phyloP scores from a whole-genome alignment of 495 filamentous ascomycete species.

The Immersiella caudata region DNA sequence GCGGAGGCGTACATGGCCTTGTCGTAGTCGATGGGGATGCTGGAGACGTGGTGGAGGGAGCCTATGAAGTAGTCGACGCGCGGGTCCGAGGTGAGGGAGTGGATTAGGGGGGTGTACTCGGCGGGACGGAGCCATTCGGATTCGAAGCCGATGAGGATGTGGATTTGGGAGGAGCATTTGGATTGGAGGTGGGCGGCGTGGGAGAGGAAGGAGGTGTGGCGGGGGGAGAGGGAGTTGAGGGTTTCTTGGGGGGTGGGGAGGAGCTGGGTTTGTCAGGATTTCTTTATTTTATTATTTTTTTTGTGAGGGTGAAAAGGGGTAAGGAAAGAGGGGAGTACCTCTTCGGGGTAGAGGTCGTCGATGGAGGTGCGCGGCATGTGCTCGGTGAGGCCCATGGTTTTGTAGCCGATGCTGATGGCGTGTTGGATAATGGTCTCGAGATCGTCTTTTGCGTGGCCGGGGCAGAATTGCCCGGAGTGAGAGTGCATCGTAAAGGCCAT shows the following conservation, averaged over 20 bases:
- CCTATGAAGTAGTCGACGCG: conserved; percentile 86
- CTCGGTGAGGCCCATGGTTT: conserved; percentile 87
- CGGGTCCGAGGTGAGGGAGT: conserved; percentile 59
- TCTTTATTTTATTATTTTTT: conserved; percentile 22
- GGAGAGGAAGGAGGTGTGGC: conserved; percentile 69
- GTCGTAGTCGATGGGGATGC: conserved; percentile 89
- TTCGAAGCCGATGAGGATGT: conserved; percentile 88
- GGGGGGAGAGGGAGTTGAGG: conserved; percentile 48
- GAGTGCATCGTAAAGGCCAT: conserved; percentile 99
- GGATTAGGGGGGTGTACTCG: conserved; percentile 60
- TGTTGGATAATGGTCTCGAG: conserved; percentile 81
- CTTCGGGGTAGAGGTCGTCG: conserved; percentile 89
- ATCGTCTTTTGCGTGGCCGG: conserved; percentile 77
- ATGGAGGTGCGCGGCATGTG: conserved; percentile 82
- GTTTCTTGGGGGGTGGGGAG: conserved; percentile 38
- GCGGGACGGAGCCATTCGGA: conserved; percentile 80
- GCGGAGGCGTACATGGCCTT: conserved; percentile 56
- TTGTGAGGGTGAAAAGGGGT: conserved; percentile 21
- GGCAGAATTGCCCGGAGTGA: conserved; percentile 97
- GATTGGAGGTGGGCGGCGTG: conserved; percentile 73
- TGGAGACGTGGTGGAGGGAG: conserved; percentile 83
- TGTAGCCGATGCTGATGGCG: conserved; percentile 78
- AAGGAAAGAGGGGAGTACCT: conserved; percentile 55
- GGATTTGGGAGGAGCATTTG: conserved; percentile 70
- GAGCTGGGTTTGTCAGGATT: conserved; percentile 33